These are phyloP conservation scores for Fusarium tanahbumbuense DNA, from an alignment of 2,329 filamentous ascomycete genomes.

Conservation along the genomic window DNA sequence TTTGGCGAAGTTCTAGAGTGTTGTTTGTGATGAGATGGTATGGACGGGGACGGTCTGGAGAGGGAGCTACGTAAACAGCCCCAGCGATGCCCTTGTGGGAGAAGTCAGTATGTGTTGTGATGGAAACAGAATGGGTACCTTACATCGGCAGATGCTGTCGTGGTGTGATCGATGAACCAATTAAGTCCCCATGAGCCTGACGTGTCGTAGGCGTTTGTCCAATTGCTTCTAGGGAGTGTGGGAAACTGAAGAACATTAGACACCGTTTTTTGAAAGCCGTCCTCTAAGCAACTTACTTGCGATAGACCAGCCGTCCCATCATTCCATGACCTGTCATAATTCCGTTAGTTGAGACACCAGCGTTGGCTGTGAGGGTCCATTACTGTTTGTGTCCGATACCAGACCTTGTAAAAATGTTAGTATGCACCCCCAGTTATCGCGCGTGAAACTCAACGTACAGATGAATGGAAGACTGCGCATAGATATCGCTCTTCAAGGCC, in stretches of 20 bases:
- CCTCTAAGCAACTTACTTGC: not conserved
- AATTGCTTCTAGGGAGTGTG: not conserved
- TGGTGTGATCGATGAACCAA: conserved; percentile 1
- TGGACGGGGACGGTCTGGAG: not conserved
- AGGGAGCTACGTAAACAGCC: not conserved
- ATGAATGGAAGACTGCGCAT: not conserved
- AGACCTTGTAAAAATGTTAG: not conserved
- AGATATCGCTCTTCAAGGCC: not conserved
- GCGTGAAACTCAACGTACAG: not conserved
- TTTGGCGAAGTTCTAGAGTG: not conserved
- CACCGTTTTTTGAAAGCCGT: fast-evolving
- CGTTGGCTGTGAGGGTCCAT: too few relatives aligned
- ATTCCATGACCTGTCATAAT: not conserved
- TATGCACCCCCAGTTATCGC: fast-evolving
- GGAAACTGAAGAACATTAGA: not conserved
- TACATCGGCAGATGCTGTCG: not conserved
- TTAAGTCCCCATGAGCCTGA: not conserved
- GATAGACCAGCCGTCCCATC: not conserved
- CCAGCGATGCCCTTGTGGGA: not conserved
- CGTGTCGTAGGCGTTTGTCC: not conserved
- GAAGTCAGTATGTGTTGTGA: fast-evolving
- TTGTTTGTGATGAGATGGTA: conserved; percentile 4
- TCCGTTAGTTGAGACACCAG: not conserved
- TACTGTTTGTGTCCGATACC: not conserved
- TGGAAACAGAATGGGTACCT: not conserved